Base-by-base conservation (phyloP, 2,329 filamentous ascomycete genomes). In the Penicillium sp. region DNA sequence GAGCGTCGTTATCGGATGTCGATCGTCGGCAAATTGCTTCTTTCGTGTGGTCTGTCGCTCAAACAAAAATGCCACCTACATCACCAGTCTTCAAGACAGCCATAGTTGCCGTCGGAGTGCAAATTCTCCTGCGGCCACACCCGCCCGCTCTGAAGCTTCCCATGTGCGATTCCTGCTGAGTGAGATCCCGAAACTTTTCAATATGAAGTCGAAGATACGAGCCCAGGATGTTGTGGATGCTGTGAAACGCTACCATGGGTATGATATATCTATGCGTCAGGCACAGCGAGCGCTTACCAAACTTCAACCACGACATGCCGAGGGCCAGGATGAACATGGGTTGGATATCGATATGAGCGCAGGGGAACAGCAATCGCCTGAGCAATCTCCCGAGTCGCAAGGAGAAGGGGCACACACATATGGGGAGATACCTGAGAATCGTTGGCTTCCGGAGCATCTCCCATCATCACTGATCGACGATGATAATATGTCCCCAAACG, bases 1-100 rank as follows among this genome's bases (percentile, higher is more conserved):
- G 45, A 69, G 66, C 39, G 68, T 70, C 43, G 66, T 70, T n/a
- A 62, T 70, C 45, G 66, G 67, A 29, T 70, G 68, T 55, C 65
- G 68, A 39, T 69, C 68, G 6, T 66, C 64, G 28, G 50, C 58
- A 53, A 69, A 64, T 60, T 70, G 68, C 55, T 66, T 59, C 48
- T 70, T 70, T 51, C 68, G 68, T 15, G 68, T 68, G 32, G 67
- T 70, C 47, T 69, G 68, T 53, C 68, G 68, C 43, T 63, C 66
- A 29, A 70, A 69, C 57, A 69, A 69, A 53, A 68, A 67, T 50
- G 57, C 65, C 49, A 70, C 67, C 28, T 68, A 70, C 47, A 69
- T 70, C 51, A 70, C 65, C 47, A 69, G 64, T 45, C 58, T 69
- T 42, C 65, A 69, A 48, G 68, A 70, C 52, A 64, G 57, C 39